Evolutionary conservation across 1,139 yeast species (phyloP).

Genomic region (Candida pseudoviswanathii): DNA sequence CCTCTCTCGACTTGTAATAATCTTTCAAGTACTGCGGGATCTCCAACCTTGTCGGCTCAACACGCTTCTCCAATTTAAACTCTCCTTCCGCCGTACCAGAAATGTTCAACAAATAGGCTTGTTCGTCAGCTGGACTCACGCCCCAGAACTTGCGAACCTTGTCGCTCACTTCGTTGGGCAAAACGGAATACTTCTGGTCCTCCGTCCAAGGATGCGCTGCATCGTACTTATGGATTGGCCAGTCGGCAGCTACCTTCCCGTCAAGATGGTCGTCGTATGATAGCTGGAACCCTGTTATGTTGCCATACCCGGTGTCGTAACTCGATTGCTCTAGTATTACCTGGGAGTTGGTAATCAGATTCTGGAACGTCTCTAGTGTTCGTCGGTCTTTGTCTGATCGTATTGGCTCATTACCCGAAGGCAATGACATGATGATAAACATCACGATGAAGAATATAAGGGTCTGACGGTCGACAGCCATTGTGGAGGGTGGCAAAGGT

Average conservation of each 20-base stretch:
- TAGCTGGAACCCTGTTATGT: slow-evolving; percentile 69
- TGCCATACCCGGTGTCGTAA: slow-evolving; percentile 61
- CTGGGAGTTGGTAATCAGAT: slow-evolving; percentile 32
- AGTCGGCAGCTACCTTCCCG: slow-evolving; percentile 48
- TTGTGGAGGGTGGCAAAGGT: slow-evolving; percentile 8
- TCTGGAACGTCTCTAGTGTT: slow-evolving; percentile 30
- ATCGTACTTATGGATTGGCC: slow-evolving; percentile 55
- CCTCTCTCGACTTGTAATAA: slow-evolving; percentile 29
- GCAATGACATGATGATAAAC: slow-evolving; percentile 38
- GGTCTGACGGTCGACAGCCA: slow-evolving; percentile 43
- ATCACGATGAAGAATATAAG: slow-evolving; percentile 39
- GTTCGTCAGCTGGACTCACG: slow-evolving; percentile 20
- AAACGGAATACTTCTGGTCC: slow-evolving; percentile 52
- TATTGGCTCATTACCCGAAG: slow-evolving; percentile 28
- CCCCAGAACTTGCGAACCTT: slow-evolving; percentile 56
- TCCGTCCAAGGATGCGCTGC: slow-evolving; percentile 53
- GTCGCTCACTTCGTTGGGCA: slow-evolving; percentile 60
- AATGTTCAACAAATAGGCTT: slow-evolving; percentile 50
- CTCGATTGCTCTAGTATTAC: slow-evolving; percentile 41
- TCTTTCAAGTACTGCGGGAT: slow-evolving; percentile 48
- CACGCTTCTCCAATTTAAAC: slow-evolving; percentile 26
- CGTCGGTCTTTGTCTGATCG: slow-evolving; percentile 30
- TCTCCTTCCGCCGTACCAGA: slow-evolving; percentile 53
- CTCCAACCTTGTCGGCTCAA: slow-evolving; percentile 23
- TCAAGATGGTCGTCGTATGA: slow-evolving; percentile 58